A percentile compares a stretch with the other conserved stretches of the same genome.
Conservation (phyloP, 148 eudicot species). For the Rhododendron simsii region DNA sequence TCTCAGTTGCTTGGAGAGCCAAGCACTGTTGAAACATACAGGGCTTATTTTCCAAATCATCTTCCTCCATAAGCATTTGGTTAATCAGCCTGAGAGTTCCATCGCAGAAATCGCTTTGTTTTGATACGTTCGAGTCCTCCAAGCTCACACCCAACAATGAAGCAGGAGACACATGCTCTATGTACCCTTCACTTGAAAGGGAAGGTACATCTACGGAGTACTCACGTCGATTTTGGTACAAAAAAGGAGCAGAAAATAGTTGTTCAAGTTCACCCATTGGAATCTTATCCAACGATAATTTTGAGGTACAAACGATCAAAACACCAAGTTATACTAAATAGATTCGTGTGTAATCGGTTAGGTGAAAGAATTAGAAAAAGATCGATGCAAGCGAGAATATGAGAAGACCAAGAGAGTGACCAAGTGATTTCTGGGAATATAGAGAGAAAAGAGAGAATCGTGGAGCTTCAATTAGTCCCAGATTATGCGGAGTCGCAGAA, state of each 20-base stretch:
- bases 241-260: constrained; percentile 16
- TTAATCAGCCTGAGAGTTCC: constrained; percentile 35
- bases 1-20: constrained; percentile 65
- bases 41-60: constrained; percentile 38
- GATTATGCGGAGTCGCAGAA: no score
- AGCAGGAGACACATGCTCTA: neutral
- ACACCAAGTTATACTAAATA: neutral
- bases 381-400: neutral
- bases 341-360: neutral
- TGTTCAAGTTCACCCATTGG: constrained; percentile 8
- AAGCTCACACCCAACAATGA: constrained; percentile 11
- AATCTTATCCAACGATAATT: neutral
- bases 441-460: no score
- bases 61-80: constrained; percentile 63
- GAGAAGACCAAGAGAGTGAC: neutral
- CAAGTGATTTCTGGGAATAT: neutral
- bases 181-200: neutral
- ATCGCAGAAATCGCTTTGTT: constrained; percentile 33
- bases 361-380: neutral
- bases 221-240: constrained; percentile 13
- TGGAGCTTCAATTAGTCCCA: no score
- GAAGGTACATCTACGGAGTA: constrained; percentile 9
- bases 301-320: neutral
- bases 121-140: constrained; percentile 14
- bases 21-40: constrained; percentile 32